Conservation (phyloP, 2,329 filamentous ascomycete species). For the Botrytis cinerea region DNA sequence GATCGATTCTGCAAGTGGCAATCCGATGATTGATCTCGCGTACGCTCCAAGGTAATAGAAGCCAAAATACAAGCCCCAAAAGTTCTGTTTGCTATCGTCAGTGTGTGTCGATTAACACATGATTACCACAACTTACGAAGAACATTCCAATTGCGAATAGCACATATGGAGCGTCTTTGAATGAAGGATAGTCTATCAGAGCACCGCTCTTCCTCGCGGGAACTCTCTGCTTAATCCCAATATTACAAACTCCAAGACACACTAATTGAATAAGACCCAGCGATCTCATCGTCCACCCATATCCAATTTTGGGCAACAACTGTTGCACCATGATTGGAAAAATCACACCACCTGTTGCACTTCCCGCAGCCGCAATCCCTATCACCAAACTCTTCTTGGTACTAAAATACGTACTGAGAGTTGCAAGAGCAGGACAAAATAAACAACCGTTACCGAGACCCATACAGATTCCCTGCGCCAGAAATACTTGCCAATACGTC, state of each 20-base stretch:
- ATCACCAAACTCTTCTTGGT: conserved; percentile 45
- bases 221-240: conserved; percentile 47
- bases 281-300: conserved; percentile 49
- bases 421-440: conserved; percentile 45
- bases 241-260: conserved; percentile 42
- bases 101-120: conserved; percentile 9
- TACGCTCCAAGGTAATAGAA: conserved; percentile 45
- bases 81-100: conserved; percentile 31
- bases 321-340: conserved; percentile 49
- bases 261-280: conserved; percentile 50
- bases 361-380: conserved; percentile 44
- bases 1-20: conserved; percentile 48
- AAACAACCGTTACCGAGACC: conserved; percentile 47
- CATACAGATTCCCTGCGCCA: conserved; percentile 47
- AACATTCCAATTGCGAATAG: conserved; percentile 49
- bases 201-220: conserved; percentile 46
- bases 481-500: conserved; percentile 47
- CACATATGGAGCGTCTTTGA: conserved; percentile 48
- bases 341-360: conserved; percentile 46
- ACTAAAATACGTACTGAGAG: conserved; percentile 48
- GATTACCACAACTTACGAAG: conserved; percentile 35
- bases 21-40: conserved; percentile 42
- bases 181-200: conserved; percentile 48
- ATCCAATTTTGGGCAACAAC: conserved; percentile 47
- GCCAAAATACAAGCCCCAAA: conserved; percentile 50